Evolutionary conservation across 306 rosid genomes (phyloP).

Genomic region (Arachis hypogaea): DNA sequence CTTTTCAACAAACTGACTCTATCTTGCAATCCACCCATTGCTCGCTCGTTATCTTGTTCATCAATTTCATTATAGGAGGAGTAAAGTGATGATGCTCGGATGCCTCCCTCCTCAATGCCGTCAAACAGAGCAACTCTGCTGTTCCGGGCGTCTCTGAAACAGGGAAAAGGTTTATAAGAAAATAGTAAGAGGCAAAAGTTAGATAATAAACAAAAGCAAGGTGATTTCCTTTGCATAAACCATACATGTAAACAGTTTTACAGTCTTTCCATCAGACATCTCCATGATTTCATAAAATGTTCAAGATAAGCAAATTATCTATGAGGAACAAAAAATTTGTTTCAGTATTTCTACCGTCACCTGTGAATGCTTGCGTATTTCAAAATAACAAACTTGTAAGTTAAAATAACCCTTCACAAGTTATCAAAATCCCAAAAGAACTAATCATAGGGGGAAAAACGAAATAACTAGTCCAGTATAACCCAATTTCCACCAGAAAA

Average conservation of each 20-base stretch:
- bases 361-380: not conserved
- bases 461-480: no score
- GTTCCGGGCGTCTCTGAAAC: conserved; percentile 47
- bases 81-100: conserved; percentile 49
- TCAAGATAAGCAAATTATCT: not conserved
- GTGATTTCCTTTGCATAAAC: not conserved
- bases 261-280: not conserved
- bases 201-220: conserved; percentile 1
- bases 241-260: conserved; percentile 4
- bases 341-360: not conserved
- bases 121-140: conserved; percentile 56
- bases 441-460: no score
- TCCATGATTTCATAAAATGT: conserved; percentile 5
- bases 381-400: not conserved
- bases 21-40: conserved; percentile 88
- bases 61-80: conserved; percentile 82
- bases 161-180: not conserved
- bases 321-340: not conserved
- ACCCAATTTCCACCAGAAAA: no score
- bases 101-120: conserved; percentile 61
- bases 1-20: conserved; percentile 88
- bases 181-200: not conserved
- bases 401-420: conserved; percentile 6
- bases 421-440: not conserved
- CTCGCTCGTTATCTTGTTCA: conserved; percentile 86